Percentiles rank a stretch among this genome's conserved stretches.
These are phyloP conservation scores for barley (Hordeum vulgare) DNA, from an alignment of 176 grass and related monocot species.

Conservation along the genomic window MorexV3_pseudomolecules_assembly NC_058519.1:627298729-627299228, in stretches of 20 bases:
- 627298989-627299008: neutral
- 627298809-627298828: neutral
- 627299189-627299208: conserved; percentile 79
- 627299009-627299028: neutral
- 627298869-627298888: neutral
- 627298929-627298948: neutral
- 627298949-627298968: too few species aligned
- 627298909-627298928: neutral
- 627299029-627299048: neutral
- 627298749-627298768: neutral
- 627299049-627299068: neutral
- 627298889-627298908: neutral
- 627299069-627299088: neutral
- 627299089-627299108: neutral
- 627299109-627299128: neutral
- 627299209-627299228: conserved; percentile 94
- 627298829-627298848: neutral
- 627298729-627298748: neutral
- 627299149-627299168: neutral
- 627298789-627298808: neutral
- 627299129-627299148: neutral
- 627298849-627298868: too few species aligned
- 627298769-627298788: neutral
- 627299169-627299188: neutral
- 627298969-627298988: neutral